Evolutionary conservation across 2,329 filamentous ascomycete genomes (phyloP).

Genomic region (Piedraia hortae): DNA sequence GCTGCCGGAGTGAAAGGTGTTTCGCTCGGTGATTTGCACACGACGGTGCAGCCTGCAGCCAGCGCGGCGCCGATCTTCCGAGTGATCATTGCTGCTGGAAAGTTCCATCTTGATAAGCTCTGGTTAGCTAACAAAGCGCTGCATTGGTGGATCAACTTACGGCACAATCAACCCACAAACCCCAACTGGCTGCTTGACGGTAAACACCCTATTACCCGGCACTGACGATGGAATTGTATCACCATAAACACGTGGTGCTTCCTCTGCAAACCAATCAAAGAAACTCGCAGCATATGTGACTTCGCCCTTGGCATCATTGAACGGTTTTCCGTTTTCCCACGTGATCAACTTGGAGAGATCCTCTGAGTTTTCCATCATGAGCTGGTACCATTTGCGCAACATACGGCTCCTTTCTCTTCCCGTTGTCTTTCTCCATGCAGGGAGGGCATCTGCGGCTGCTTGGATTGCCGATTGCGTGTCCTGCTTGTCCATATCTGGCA

Average conservation of each 20-base stretch:
- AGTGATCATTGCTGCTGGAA: constrained; percentile 25
- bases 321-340: constrained; percentile 71
- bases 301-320: constrained; percentile 47
- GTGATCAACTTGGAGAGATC: constrained; percentile 64
- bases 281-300: constrained; percentile 46
- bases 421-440: constrained; percentile 40
- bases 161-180: constrained; percentile 64
- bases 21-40: constrained; percentile 73
- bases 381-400: constrained; percentile 55
- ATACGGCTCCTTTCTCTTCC: constrained; percentile 48
- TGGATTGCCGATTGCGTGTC: constrained; percentile 63
- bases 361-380: constrained; percentile 50
- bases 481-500: constrained; percentile 53
- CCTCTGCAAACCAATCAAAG: constrained; percentile 59
- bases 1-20: constrained; percentile 80
- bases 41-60: constrained; percentile 84
- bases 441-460: constrained; percentile 53
- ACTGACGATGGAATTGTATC: constrained; percentile 44
- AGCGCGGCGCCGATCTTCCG: constrained; percentile 32
- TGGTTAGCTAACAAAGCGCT: constrained; percentile 1
- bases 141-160: constrained; percentile 8
- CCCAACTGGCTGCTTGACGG: constrained; percentile 58
- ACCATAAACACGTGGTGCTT: constrained; percentile 46
- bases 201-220: constrained; percentile 47
- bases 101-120: constrained; percentile 38